Base-by-base conservation (phyloP, 345 rosid genomes). In the Populus davidiana region DNA sequence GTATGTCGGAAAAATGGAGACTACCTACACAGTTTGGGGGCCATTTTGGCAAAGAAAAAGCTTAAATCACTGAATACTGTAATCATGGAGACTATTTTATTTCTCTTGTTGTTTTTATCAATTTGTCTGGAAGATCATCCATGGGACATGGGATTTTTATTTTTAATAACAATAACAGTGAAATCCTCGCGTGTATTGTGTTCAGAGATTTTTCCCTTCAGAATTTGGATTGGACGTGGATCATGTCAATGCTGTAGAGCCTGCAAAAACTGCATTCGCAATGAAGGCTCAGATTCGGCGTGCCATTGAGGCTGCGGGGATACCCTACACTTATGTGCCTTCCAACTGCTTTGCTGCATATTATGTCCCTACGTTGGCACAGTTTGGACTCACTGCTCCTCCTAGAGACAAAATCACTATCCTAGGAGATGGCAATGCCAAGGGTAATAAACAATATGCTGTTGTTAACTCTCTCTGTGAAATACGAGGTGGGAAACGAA, bases 181-280 rank as follows among this genome's bases (percentile, higher is more conserved):
- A 0, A 31, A 35, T 56, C 18, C 49, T 75, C 17, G 12, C 7
- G 23, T 44, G 50, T 43, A 12, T 69, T 27, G 9, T 65, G 54
- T 49, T 18, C 72, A 78, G 82, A 82, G 85, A 44, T 82, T 82
- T 52, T 54, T 82, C 18, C 85, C 85, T 44, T 82, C 82, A 4
- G 82, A 78, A 33, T 82, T 82, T 67, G 82, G 82, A 17, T 66
- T 49, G 41, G 81, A 81, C 20, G 84, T 81, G 72, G 81, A 81
- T 69, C 81, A 74, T 54, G 78, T 63, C 8, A 25, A 71, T 67
- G 82, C 80, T 1, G 82, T 82, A 25, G 85, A 78, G 73, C 85
- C 82, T 12, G 80, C 79, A 20, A 82, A 82, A 75, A 21, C 67
- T 29, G 61, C 70, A 23, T 75, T 82, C 33, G 77, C 29, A 20